These are phyloP conservation scores for Cucurbita moschata DNA, from an alignment of 306 rosid species.

Conservation along the genomic window DNA sequence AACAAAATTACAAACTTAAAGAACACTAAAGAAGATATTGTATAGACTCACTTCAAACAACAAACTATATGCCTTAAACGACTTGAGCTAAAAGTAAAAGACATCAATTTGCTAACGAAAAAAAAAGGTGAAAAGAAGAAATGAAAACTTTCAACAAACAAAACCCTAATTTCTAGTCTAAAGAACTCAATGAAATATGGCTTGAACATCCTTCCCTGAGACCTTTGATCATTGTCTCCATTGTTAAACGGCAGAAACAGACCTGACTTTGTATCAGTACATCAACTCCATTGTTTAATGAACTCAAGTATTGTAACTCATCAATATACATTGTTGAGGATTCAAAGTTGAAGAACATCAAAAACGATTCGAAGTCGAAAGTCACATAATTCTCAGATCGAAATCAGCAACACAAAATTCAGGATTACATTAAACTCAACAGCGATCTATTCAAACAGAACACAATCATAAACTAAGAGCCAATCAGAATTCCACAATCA, in stretches of 20 bases:
- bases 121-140: neutral
- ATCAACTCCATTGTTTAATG: neutral
- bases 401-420: neutral
- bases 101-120: neutral
- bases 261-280: neutral
- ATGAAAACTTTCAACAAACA: neutral
- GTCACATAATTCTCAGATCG: neutral
- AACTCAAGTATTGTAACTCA: neutral
- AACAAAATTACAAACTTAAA: conserved; percentile 27
- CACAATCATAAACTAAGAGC: neutral
- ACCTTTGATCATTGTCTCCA: neutral
- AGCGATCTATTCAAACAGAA: neutral
- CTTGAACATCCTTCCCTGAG: neutral
- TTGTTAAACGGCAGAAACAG: neutral
- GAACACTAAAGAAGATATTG: neutral
- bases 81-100: neutral
- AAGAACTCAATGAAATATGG: neutral
- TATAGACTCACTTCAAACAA: neutral
- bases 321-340: neutral
- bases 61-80: neutral
- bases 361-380: neutral
- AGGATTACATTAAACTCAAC: neutral
- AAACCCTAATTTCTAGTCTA: neutral
- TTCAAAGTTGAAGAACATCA: neutral
- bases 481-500: neutral